Evolutionary conservation across 2,329 filamentous ascomycete genomes (phyloP), one percentile per base, ranked within the genome.

Genomic region (Colletotrichum aenigma): DNA sequence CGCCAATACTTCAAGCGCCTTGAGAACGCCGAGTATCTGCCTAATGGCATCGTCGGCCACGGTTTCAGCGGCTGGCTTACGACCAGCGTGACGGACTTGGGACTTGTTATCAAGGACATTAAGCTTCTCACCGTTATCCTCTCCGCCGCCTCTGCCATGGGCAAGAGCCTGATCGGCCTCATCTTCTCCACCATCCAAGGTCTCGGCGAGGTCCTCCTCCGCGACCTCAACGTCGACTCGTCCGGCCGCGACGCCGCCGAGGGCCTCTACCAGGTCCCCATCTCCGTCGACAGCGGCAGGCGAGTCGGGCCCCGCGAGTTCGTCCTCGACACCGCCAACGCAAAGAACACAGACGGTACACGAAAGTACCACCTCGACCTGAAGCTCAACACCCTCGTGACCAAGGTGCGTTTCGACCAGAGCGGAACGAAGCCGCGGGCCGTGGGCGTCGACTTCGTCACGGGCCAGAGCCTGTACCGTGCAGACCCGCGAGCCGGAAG

Each of bases 1-100:
- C 86, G 91, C 75, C 84, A 88, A 76, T 92, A 93, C 82, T 91
- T 90, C 73, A 81, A 86, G 79, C 88, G 87, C 79, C 81, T 93
- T 13, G 92, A 94, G 83, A 86, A 87, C 61, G 89, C 89, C 83
- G 79, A 85, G 32, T 91, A 93, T 80, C 82, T 91, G 4, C 83
- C 86, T 6, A 83, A 82, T 64, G 85, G 84, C 24, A 76, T 86
- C 10, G 52, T 82, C 26, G 89, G 88, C 4, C 91, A 92, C 78
- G 91, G 91, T 4, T 90, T 88, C 77, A 81, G 87, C 62, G 91
- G 90, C 8, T 92, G 89, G 89, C 84, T 91, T 18, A 83, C 82
- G 18, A 77, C 76, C 24, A 75, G 38, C 28, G 67, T 76, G 15
- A 77, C 74, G 1, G 76, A 77, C 2, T 72, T 82, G 1, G 75